These are phyloP conservation scores for Starmerella asiatica DNA, from an alignment of 805 yeast genomes.

Conservation along the genomic window DNA sequence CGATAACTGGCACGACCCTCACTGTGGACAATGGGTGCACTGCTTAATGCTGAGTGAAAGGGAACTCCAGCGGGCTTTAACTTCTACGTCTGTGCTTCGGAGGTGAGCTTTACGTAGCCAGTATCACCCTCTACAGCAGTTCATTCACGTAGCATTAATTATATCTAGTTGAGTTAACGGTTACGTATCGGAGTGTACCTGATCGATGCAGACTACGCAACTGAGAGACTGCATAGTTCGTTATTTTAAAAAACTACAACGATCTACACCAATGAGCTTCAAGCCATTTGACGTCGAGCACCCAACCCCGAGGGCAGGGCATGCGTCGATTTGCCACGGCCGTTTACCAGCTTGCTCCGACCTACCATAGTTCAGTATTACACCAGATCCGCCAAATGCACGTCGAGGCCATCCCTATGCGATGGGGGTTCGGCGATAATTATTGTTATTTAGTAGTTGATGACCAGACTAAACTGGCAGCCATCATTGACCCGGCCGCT, in stretches of 20 bases:
- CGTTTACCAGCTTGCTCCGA: too few species aligned
- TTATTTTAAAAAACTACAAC: too few species aligned
- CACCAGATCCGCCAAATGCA: constrained; percentile 51
- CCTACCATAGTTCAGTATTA: background rate
- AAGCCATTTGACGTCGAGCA: background rate
- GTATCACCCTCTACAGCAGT: too few species aligned
- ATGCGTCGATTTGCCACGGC: background rate
- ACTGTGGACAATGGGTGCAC: constrained; percentile 18
- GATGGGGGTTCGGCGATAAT: constrained; percentile 91
- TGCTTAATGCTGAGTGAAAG: background rate
- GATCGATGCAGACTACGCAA: too few species aligned
- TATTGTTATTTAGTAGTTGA: constrained; percentile 73
- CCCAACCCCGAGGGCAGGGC: background rate
- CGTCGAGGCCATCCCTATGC: constrained; percentile 69
- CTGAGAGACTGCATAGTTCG: too few species aligned
- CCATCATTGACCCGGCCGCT: constrained; percentile 88
- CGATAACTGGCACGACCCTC: constrained; percentile 17
- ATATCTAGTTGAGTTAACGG: too few species aligned
- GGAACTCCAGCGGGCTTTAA: background rate
- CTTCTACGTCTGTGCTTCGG: background rate
- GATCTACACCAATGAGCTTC: too few species aligned
- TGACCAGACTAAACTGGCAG: constrained; percentile 48
- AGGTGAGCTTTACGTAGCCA: background rate
- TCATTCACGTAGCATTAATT: too few species aligned
- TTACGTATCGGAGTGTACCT: too few species aligned